Evolutionary conservation across 352 stramenopile genomes (phyloP).

Genomic region (Halophytophthora batemanensis): DNA sequence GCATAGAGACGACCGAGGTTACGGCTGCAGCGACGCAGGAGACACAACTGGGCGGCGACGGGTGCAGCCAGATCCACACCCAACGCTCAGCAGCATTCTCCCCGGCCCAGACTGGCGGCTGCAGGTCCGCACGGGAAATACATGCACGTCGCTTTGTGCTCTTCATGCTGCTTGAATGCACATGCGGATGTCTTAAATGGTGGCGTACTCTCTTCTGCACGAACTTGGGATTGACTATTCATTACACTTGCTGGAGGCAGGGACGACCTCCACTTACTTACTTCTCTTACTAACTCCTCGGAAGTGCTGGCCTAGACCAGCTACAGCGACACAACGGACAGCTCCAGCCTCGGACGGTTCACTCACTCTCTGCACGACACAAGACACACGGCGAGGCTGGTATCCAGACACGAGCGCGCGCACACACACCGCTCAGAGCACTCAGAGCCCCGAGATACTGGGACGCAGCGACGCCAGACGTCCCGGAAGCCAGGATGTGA

Average conservation of each 20-base stretch:
- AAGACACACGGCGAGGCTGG: slow-evolving; percentile 6
- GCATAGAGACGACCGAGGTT: slow-evolving; percentile 21
- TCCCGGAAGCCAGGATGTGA: slow-evolving; percentile 35
- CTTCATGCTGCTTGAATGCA: neutral
- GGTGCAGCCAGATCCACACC: no score
- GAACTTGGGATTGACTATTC: neutral
- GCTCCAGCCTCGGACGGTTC: no score
- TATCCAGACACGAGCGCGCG: slow-evolving; percentile 8
- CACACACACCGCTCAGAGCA: slow-evolving; percentile 5
- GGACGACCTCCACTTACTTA: neutral
- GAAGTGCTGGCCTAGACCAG: neutral
- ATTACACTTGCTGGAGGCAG: neutral
- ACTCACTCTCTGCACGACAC: no score
- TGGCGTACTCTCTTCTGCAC: neutral
- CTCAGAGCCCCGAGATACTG: slow-evolving; percentile 19
- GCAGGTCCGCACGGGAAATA: slow-evolving; percentile 5
- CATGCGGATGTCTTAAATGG: neutral
- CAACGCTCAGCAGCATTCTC: neutral
- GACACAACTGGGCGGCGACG: neutral
- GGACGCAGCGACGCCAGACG: slow-evolving; percentile 24
- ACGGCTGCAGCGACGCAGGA: slow-evolving; percentile 6
- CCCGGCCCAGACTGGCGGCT: slow-evolving; percentile 17
- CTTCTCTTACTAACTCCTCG: neutral
- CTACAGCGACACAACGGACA: neutral
- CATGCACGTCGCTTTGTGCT: no score